These are phyloP conservation scores for Lonicera japonica DNA, from an alignment of 129 eudicot genomes.

Conservation along the genomic window DNA sequence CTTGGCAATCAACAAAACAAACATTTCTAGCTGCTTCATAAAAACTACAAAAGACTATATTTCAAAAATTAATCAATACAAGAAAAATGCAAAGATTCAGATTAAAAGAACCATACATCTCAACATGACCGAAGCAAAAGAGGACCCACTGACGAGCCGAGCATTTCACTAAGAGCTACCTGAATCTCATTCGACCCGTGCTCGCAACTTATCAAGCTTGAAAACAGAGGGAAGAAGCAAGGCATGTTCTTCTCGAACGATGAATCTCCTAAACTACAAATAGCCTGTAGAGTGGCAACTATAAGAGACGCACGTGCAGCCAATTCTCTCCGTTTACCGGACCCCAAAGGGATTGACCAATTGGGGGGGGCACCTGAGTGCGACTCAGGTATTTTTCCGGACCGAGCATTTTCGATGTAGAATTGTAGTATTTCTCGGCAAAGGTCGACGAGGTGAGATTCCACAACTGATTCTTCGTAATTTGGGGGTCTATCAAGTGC, in stretches of 20 bases:
- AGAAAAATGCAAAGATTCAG: constrained; percentile 12
- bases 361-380: constrained; percentile 23
- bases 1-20: constrained; percentile 7
- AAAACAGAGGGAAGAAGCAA: constrained; percentile 59
- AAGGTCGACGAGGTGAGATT: constrained; percentile 66
- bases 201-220: constrained; percentile 76
- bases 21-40: constrained; percentile 21
- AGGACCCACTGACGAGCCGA: constrained; percentile 70
- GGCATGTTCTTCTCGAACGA: constrained; percentile 65
- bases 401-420: constrained; percentile 53
- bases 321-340: constrained; percentile 74
- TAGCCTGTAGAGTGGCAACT: constrained; percentile 68
- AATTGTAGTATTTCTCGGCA: constrained; percentile 63
- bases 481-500: constrained; percentile 39
- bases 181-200: constrained; percentile 90
- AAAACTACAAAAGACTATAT: constrained; percentile 18
- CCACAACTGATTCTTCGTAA: constrained; percentile 55
- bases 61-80: constrained; percentile 2
- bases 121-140: constrained; percentile 70
- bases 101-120: constrained; percentile 27
- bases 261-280: constrained; percentile 60
- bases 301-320: constrained; percentile 78
- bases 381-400: constrained; percentile 27
- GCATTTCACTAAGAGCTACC: constrained; percentile 74
- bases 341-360: constrained; percentile 71